Conservation (phyloP, 768 basidiomycete species). For the Gyrodon lividus region DNA sequence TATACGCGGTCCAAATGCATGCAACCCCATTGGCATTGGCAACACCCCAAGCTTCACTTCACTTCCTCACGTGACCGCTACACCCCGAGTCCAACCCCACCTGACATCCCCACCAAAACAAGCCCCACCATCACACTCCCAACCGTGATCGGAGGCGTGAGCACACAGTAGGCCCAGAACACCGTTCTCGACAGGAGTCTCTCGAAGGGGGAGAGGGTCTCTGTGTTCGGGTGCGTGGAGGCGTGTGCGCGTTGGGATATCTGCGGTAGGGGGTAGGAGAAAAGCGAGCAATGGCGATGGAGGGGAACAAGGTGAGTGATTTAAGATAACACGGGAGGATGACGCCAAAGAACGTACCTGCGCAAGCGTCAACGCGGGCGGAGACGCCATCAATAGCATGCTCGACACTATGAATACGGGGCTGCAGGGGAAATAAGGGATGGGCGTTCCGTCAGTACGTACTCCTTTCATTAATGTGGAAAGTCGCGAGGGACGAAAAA, state of each 20-base stretch:
- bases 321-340: slow-evolving; percentile 35
- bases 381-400: slow-evolving; percentile 77
- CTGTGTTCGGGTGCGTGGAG: neutral
- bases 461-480: too few relatives aligned
- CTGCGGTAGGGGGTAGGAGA: neutral
- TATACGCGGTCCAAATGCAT: too few relatives aligned
- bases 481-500: too few relatives aligned
- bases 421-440: slow-evolving; percentile 39
- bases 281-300: neutral
- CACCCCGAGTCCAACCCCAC: too few relatives aligned
- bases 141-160: slow-evolving; percentile 86
- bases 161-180: slow-evolving; percentile 87
- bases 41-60: too few relatives aligned
- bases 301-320: neutral
- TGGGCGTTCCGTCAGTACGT: neutral
- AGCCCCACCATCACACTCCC: slow-evolving; percentile 75
- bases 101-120: slow-evolving; percentile 52
- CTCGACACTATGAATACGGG: slow-evolving; percentile 87
- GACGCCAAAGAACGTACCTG: slow-evolving; percentile 36
- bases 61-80: too few relatives aligned
- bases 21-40: too few relatives aligned
- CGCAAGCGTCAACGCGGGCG: slow-evolving; percentile 74
- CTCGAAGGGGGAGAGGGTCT: slow-evolving; percentile 56
- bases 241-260: slow-evolving; percentile 20
- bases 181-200: slow-evolving; percentile 87